phyloP scores from a whole-genome alignment of 352 stramenopile species.

The Poterioochromonas sp. region DNA sequence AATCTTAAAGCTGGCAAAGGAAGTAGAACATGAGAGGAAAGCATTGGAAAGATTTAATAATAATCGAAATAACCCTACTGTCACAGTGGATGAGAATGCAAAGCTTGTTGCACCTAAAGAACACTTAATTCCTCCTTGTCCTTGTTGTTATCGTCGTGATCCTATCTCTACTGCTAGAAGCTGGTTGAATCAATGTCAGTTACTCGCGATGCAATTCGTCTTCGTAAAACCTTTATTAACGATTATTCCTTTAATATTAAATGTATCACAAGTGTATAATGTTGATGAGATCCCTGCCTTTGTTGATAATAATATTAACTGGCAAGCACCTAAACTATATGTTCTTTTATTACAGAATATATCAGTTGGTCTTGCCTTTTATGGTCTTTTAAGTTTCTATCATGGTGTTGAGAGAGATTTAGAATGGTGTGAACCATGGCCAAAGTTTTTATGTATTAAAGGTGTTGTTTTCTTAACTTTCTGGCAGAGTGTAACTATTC shows the following conservation, averaged over 20 bases:
- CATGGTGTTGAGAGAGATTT: constrained; percentile 76
- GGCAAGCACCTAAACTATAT: constrained; percentile 73
- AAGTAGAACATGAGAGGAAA: not conserved
- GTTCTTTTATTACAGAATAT: constrained; percentile 84
- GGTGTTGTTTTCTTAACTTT: constrained; percentile 96
- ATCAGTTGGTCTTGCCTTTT: constrained; percentile 91
- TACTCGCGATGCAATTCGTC: constrained; percentile 89
- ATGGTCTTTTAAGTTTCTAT: constrained; percentile 94
- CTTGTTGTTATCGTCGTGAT: constrained; percentile 50
- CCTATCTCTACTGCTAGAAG: constrained; percentile 64
- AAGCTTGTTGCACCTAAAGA: not conserved
- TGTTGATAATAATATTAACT: constrained; percentile 65
- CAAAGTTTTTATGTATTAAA: constrained; percentile 98
- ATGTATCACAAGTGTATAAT: constrained; percentile 52
- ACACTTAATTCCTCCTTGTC: not conserved
- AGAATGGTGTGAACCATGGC: constrained; percentile 80
- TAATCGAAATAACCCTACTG: not conserved
- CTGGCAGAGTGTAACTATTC: constrained; percentile 73
- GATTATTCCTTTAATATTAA: constrained; percentile 69
- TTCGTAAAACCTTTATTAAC: constrained; percentile 81
- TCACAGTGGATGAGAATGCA: not conserved
- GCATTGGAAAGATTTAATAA: not conserved
- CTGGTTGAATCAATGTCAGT: constrained; percentile 84
- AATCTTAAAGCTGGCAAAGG: not conserved
- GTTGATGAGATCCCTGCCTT: constrained; percentile 4